Evolutionary conservation across 2,329 filamentous ascomycete genomes (phyloP).

Genomic region (Ploettnerulaceae sp.): DNA sequence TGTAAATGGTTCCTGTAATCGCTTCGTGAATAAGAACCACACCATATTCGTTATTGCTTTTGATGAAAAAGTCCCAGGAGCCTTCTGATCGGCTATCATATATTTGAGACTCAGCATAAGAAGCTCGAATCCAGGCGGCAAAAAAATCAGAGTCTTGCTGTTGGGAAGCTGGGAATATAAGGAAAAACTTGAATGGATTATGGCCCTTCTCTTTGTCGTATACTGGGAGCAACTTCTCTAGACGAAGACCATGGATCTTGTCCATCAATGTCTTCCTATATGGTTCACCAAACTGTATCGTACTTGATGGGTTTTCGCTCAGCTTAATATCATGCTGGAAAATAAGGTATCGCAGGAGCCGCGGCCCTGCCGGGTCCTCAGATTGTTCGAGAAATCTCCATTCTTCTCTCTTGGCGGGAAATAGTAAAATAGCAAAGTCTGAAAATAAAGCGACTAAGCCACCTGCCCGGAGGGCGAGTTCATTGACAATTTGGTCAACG

Average conservation of each 20-base stretch:
- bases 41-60: slow-evolving; percentile 19
- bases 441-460: slow-evolving; percentile 21
- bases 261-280: slow-evolving; percentile 19
- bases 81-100: slow-evolving; percentile 40
- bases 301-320: not conserved
- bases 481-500: slow-evolving; percentile 19
- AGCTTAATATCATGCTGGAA: slow-evolving; percentile 16
- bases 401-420: slow-evolving; percentile 26
- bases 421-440: slow-evolving; percentile 25
- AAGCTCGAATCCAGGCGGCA: slow-evolving; percentile 41
- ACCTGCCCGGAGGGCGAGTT: slow-evolving; percentile 20
- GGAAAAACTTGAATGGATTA: slow-evolving; percentile 38
- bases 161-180: slow-evolving; percentile 44
- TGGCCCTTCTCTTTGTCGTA: not conserved
- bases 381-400: slow-evolving; percentile 29
- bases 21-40: slow-evolving; percentile 31
- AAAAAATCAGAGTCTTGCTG: slow-evolving; percentile 37
- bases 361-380: not conserved
- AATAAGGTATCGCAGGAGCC: slow-evolving; percentile 26
- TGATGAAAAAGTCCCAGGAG: slow-evolving; percentile 44
- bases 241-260: slow-evolving; percentile 23
- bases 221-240: slow-evolving; percentile 19
- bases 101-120: slow-evolving; percentile 40
- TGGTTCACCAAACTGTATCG: slow-evolving; percentile 2
- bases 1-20: slow-evolving; percentile 16